phyloP scores from a whole-genome alignment of 2,329 filamentous ascomycete genomes.

The Aspergillus niger region DNA sequence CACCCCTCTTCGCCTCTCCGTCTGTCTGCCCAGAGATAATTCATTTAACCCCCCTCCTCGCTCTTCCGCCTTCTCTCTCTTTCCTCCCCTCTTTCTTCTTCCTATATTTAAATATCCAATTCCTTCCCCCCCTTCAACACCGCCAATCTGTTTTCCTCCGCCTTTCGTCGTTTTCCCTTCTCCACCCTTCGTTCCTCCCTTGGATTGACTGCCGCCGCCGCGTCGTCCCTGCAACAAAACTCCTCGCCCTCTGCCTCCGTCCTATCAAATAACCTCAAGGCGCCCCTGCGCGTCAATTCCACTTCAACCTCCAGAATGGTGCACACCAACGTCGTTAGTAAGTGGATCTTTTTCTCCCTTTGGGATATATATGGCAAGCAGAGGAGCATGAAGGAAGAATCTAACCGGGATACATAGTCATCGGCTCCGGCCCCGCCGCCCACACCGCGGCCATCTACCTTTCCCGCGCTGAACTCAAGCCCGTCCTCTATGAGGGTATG shows the following conservation, averaged over 20 bases:
- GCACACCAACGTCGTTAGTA: conserved; percentile 91
- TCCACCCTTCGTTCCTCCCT: conserved; percentile 70
- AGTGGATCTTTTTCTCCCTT: conserved; percentile 40
- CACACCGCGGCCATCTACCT: conserved; percentile 98
- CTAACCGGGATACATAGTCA: conserved; percentile 52
- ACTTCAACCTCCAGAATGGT: conserved; percentile 60
- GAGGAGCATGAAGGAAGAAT: neutral
- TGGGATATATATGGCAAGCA: no score
- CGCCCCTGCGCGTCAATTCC: conserved; percentile 45
- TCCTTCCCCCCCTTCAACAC: conserved; percentile 34
- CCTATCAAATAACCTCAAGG: conserved; percentile 38
- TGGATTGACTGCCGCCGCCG: conserved; percentile 71
- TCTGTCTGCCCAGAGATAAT: conserved; percentile 7
- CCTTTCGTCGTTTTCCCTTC: conserved; percentile 65
- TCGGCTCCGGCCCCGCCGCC: conserved; percentile 93
- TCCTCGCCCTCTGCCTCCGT: conserved; percentile 43
- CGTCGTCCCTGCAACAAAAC: conserved; percentile 67
- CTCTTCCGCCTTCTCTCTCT: conserved; percentile 14
- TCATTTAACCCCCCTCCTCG: conserved; percentile 19
- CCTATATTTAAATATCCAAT: conserved; percentile 11
- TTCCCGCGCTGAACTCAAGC: conserved; percentile 89
- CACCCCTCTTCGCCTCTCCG: conserved; percentile 21
- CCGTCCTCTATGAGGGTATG: conserved; percentile 96
- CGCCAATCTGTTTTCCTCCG: conserved; percentile 92
- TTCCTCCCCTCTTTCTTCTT: conserved; percentile 14